These are phyloP conservation scores for Cladophialophora psammophila DNA, from an alignment of 2,329 filamentous ascomycete species.

Conservation along the genomic window DNA sequence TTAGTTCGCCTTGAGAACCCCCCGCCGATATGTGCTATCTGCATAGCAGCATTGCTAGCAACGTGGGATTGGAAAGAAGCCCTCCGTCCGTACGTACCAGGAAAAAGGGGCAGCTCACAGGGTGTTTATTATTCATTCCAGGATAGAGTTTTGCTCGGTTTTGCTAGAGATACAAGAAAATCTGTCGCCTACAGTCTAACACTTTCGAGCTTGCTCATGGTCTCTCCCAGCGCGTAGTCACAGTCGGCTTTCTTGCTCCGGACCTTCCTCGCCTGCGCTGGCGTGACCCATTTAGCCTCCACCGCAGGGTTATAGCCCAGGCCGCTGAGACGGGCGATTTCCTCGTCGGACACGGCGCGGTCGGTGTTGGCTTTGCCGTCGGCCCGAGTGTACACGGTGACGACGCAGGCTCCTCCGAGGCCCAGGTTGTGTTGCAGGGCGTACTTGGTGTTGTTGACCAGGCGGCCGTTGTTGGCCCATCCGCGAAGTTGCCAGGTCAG, in stretches of 20 bases:
- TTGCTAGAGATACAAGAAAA: background rate
- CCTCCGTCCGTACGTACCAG: no score
- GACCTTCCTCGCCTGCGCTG: conserved; percentile 71
- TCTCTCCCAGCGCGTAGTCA: conserved; percentile 81
- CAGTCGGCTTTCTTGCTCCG: conserved; percentile 73
- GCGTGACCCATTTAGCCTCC: conserved; percentile 84
- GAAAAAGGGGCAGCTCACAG: no score
- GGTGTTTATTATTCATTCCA: no score
- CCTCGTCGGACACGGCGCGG: conserved; percentile 64
- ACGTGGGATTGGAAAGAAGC: no score
- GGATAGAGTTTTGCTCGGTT: background rate
- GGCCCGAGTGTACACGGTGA: conserved; percentile 85
- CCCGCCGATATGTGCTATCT: no score
- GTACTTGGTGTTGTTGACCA: conserved; percentile 70
- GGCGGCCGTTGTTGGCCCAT: conserved; percentile 88
- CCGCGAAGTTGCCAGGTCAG: conserved; percentile 93
- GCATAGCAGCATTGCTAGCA: no score
- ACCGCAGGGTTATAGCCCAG: conserved; percentile 94
- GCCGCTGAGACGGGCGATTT: conserved; percentile 70
- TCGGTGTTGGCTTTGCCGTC: conserved; percentile 68
- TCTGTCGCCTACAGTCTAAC: background rate
- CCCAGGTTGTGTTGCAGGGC: conserved; percentile 93
- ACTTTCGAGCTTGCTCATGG: conserved; percentile 39
- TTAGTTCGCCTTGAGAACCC: no score
- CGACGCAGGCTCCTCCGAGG: conserved; percentile 86